Conservation (phyloP, 2,329 filamentous ascomycete species). For the Penicillium sp. region DNA sequence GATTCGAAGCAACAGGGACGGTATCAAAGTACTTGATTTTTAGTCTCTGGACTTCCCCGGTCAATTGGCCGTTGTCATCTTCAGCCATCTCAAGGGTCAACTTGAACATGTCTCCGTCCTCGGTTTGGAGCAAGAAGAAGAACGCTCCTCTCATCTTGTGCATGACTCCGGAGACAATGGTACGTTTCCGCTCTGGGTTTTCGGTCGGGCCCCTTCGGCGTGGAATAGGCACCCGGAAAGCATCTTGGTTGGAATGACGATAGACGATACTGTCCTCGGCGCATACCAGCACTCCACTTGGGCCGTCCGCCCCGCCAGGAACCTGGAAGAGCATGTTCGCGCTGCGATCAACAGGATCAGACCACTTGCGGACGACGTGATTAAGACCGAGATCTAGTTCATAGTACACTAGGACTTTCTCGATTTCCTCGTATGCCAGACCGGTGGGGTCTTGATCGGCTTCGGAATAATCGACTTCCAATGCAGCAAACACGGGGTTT, state of each 20-base stretch:
- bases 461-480: constrained; percentile 93
- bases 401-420: constrained; percentile 95
- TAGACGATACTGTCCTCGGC: constrained; percentile 95
- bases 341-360: constrained; percentile 87
- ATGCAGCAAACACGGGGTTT: constrained; percentile 91
- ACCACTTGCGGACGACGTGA: constrained; percentile 96
- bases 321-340: constrained; percentile 93
- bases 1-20: constrained; percentile 80
- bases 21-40: constrained; percentile 99
- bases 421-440: constrained; percentile 76
- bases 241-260: constrained; percentile 91
- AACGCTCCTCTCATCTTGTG: constrained; percentile 96
- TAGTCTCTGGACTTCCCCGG: constrained; percentile 78
- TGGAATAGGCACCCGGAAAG: constrained; percentile 87
- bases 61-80: constrained; percentile 74
- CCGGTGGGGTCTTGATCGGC: constrained; percentile 89
- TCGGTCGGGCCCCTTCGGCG: constrained; percentile 85
- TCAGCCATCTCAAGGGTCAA: constrained; percentile 89
- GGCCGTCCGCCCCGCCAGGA: constrained; percentile 88
- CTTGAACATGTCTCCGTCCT: constrained; percentile 98
- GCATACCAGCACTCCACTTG: constrained; percentile 93
- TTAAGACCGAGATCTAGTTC: constrained; percentile 96
- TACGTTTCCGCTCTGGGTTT: constrained; percentile 86
- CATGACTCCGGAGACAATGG: constrained; percentile 90
- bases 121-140: constrained; percentile 94